phyloP scores from a whole-genome alignment of 1,284 basidiomycete genomes.

The Apiotrichum porosum region DNA sequence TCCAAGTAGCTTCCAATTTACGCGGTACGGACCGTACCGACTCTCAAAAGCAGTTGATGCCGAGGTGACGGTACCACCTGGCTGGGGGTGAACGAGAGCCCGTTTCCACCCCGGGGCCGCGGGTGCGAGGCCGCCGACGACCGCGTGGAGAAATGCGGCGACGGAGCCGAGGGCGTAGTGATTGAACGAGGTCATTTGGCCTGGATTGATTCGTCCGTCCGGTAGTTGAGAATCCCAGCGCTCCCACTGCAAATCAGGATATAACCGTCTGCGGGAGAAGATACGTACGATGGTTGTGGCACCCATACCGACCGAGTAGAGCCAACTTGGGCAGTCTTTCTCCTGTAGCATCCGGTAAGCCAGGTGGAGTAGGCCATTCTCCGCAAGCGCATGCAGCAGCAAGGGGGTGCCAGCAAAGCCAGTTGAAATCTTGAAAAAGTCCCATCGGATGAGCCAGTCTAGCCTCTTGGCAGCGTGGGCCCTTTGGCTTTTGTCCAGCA shows the following conservation, averaged over 20 bases:
- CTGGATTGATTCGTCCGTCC: slow-evolving; percentile 21
- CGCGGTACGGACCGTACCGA: slow-evolving; percentile 18
- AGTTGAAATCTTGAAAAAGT: slow-evolving; percentile 31
- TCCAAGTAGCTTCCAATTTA: too few species aligned
- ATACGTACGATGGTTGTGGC: slow-evolving; percentile 36
- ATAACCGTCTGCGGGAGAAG: neutral
- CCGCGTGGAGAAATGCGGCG: slow-evolving; percentile 34
- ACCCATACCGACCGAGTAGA: slow-evolving; percentile 41
- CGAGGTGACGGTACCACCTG: slow-evolving; percentile 36
- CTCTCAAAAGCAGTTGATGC: slow-evolving; percentile 18
- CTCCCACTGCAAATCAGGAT: slow-evolving; percentile 12
- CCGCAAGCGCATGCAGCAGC: slow-evolving; percentile 29
- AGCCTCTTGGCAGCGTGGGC: slow-evolving; percentile 15
- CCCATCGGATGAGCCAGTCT: slow-evolving; percentile 20
- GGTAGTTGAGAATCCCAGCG: slow-evolving; percentile 24
- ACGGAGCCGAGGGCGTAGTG: slow-evolving; percentile 44
- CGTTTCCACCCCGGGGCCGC: slow-evolving; percentile 29
- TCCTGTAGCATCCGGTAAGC: slow-evolving; percentile 46
- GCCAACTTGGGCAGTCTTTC: slow-evolving; percentile 35
- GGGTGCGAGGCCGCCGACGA: slow-evolving; percentile 34
- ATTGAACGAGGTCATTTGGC: slow-evolving; percentile 46
- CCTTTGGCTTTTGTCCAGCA: slow-evolving; percentile 7
- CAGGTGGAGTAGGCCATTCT: slow-evolving; percentile 12
- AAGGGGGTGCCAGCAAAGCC: slow-evolving; percentile 42
- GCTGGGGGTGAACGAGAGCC: slow-evolving; percentile 30